A percentile compares a stretch with the other conserved stretches of the same genome.
phyloP scores from a whole-genome alignment of 805 yeast genomes.

The Saccharomycopsis oosterbeekiorum region DNA sequence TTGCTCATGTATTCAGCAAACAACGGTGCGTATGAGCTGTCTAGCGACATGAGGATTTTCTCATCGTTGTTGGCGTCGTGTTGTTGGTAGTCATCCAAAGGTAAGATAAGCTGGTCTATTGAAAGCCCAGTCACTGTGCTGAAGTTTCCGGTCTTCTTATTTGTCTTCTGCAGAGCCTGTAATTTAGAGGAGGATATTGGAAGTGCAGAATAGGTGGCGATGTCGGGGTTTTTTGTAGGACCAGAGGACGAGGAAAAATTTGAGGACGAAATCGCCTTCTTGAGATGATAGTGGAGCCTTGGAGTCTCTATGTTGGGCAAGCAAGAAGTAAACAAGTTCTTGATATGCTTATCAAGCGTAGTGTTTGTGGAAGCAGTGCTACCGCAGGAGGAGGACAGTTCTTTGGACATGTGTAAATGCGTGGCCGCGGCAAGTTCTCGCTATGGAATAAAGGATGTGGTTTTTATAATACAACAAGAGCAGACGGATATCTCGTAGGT shows the following conservation, averaged over 20 bases:
- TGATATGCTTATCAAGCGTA: background rate
- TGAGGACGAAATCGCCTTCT: background rate
- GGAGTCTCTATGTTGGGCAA: background rate
- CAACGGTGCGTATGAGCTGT: background rate
- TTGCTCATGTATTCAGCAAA: background rate
- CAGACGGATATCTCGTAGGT: too few relatives aligned
- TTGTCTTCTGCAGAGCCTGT: background rate
- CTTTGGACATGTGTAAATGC: background rate
- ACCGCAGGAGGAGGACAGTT: background rate
- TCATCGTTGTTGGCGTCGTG: conserved; percentile 7
- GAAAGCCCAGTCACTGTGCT: background rate
- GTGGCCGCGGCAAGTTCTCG: background rate
- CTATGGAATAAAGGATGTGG: background rate
- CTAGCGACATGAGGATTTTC: conserved; percentile 7
- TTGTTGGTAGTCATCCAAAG: background rate
- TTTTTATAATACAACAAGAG: too few relatives aligned
- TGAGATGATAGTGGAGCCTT: background rate
- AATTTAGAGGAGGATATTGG: background rate
- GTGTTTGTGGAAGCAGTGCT: background rate
- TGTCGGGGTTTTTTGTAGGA: background rate
- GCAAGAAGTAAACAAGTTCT: background rate
- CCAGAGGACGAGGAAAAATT: background rate
- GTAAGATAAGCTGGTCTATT: background rate
- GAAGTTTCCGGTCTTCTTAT: background rate
- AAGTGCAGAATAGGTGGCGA: background rate